phyloP scores from a whole-genome alignment of 257 asterid genomes.

The Haberlea rhodopensis region DNA sequence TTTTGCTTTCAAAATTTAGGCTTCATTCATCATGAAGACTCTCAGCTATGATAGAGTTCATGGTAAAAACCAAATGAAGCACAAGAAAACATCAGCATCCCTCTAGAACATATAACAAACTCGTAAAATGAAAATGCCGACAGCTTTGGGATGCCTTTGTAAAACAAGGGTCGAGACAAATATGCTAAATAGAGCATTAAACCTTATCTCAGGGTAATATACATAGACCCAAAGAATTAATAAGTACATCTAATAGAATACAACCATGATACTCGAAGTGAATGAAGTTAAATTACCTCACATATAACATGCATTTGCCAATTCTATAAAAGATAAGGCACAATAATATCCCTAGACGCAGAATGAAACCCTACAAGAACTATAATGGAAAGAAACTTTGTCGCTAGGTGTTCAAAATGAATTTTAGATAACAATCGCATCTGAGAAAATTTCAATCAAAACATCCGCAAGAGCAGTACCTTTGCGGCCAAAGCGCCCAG shows the following conservation, averaged over 20 bases:
- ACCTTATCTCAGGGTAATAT: too few relatives aligned
- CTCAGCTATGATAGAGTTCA: too few relatives aligned
- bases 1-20: too few relatives aligned
- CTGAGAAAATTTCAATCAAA: neutral
- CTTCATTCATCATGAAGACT: too few relatives aligned
- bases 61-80: too few relatives aligned
- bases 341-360: neutral
- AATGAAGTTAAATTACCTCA: neutral
- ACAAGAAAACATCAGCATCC: too few relatives aligned
- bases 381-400: neutral
- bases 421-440: neutral
- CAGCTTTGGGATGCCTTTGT: neutral
- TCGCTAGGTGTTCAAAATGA: too few relatives aligned
- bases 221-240: neutral
- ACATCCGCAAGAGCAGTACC: conserved; percentile 40
- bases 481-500: conserved; percentile 98
- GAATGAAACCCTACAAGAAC: neutral
- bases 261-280: too few relatives aligned
- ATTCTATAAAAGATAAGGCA: neutral
- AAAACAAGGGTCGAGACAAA: neutral
- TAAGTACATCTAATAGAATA: neutral
- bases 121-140: neutral
- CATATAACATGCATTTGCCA: neutral
- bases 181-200: too few relatives aligned
- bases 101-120: neutral